A percentile compares a stretch with the other conserved stretches of the same genome.
Conservation (phyloP, 805 yeast genomes). For the Schizosaccharomyces cryophilus region DNA sequence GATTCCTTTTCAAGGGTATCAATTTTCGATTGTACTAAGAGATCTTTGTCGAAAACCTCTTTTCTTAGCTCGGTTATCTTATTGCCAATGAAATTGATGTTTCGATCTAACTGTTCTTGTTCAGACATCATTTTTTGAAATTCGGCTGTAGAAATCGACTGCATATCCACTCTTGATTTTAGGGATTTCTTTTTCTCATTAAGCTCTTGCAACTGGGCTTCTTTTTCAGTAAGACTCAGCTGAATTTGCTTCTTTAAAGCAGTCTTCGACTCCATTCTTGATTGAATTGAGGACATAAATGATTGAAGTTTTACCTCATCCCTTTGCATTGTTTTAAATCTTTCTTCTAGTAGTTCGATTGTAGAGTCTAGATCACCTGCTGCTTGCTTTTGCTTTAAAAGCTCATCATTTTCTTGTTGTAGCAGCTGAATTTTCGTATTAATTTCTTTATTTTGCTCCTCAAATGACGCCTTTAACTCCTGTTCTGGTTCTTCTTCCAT, state of each 20-base stretch:
- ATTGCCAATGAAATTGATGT: conserved; percentile 23
- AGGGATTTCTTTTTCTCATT: conserved; percentile 4
- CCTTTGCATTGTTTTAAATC: background rate
- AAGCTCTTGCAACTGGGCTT: background rate
- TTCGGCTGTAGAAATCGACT: conserved; percentile 26
- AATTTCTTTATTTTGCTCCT: background rate
- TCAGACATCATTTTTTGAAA: conserved; percentile 40
- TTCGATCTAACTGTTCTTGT: conserved; percentile 30
- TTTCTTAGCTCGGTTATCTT: conserved; percentile 16
- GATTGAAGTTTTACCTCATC: background rate
- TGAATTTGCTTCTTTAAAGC: background rate
- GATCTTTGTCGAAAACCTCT: conserved; percentile 14
- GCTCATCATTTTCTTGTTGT: conserved; percentile 19
- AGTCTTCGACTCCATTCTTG: background rate
- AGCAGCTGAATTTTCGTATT: conserved; percentile 18
- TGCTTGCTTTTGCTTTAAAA: background rate
- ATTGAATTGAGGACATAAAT: background rate
- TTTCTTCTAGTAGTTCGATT: background rate
- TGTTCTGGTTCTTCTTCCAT: background rate
- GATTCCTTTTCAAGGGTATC: conserved; percentile 28
- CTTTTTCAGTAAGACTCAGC: background rate
- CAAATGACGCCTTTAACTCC: background rate
- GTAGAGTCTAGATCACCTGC: background rate
- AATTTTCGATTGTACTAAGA: conserved; percentile 17
- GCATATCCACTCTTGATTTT: conserved; percentile 13